Evolutionary conservation across 2,329 filamentous ascomycete species (phyloP).

Genomic region (Coniochaeta sp.): DNA sequence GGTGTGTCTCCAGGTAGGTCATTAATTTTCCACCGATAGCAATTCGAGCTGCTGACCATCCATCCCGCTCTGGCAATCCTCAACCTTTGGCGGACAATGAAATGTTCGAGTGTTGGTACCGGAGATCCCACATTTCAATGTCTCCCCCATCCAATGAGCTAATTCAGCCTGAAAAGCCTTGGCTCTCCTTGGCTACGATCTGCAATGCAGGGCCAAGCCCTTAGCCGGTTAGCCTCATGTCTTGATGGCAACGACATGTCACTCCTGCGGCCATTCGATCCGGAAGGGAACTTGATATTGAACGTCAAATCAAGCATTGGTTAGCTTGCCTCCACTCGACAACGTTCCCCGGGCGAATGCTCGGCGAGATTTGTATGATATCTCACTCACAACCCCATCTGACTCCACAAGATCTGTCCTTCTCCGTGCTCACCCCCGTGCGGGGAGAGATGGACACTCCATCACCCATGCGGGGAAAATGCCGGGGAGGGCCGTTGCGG

Average conservation of each 20-base stretch:
- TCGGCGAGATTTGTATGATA: neutral
- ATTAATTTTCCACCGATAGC: neutral
- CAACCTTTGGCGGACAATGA: neutral
- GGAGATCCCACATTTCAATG: neutral
- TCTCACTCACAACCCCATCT: no score
- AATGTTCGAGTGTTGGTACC: neutral
- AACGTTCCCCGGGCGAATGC: neutral
- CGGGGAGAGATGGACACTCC: neutral
- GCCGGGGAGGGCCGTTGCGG: neutral
- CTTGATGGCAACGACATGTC: neutral
- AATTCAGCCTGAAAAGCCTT: slow-evolving; percentile 3
- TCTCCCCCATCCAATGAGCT: neutral
- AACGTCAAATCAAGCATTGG: slow-evolving; percentile 3
- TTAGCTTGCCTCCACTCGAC: neutral
- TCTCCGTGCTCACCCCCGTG: no score
- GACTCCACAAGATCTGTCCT: neutral
- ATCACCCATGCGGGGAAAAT: neutral
- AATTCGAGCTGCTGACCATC: neutral
- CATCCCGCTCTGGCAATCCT: neutral
- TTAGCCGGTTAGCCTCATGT: slow-evolving; percentile 2
- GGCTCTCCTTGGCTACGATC: neutral
- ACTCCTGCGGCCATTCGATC: neutral
- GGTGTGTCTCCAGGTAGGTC: neutral
- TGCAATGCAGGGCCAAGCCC: slow-evolving; percentile 1
- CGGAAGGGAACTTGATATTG: neutral